Evolutionary conservation across 2,329 filamentous ascomycete species (phyloP).

Genomic region (Sporothrix protearum): DNA sequence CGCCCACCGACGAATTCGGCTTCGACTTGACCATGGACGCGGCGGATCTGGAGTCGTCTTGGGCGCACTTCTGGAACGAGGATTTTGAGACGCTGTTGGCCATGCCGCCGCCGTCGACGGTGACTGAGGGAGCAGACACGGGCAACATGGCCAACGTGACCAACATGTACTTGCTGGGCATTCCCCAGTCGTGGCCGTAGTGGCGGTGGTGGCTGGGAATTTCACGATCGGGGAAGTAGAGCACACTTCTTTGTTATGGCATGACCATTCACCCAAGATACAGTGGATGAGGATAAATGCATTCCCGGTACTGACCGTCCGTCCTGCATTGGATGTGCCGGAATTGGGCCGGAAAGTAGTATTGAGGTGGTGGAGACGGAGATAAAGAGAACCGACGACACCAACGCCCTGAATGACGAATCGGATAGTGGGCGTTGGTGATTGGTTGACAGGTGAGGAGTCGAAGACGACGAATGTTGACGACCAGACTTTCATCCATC

Average conservation of each 20-base stretch:
- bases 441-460: neutral
- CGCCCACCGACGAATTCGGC: neutral
- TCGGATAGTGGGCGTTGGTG: neutral
- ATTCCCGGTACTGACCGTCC: neutral
- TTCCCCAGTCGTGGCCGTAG: constrained; percentile 19
- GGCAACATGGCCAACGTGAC: neutral
- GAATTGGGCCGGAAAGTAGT: neutral
- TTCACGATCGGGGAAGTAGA: too few species aligned
- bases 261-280: too few species aligned
- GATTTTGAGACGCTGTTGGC: constrained; percentile 17
- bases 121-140: neutral
- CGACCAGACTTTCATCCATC: too few species aligned
- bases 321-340: neutral
- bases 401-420: neutral
- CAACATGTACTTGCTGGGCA: constrained; percentile 22
- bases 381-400: constrained; percentile 3
- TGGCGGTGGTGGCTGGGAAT: neutral
- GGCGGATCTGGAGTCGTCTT: constrained; percentile 19
- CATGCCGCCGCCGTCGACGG: neutral
- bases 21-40: constrained; percentile 7
- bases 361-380: neutral
- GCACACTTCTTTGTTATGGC: too few species aligned
- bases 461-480: neutral
- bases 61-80: constrained; percentile 24
- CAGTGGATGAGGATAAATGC: neutral